Percentiles rank a stretch among this genome's conserved stretches.
These are phyloP conservation scores for Ustilago crameri DNA, from an alignment of 1,284 basidiomycete genomes.

Conservation along the genomic window DNA sequence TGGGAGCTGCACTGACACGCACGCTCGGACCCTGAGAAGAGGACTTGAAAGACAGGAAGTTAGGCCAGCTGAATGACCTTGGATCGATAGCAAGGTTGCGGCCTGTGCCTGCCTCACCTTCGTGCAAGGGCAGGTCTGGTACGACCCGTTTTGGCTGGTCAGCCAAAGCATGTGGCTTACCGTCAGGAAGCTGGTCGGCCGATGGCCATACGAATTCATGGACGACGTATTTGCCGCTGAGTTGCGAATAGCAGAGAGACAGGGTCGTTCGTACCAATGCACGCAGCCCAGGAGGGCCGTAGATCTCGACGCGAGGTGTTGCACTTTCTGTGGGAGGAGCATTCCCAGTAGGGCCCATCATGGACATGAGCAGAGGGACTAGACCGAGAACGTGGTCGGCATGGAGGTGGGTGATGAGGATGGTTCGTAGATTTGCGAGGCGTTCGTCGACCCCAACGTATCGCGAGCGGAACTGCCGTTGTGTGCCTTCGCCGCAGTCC, in stretches of 20 bases:
- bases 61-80: slow-evolving; percentile 53
- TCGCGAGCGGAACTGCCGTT: slow-evolving; percentile 56
- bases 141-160: slow-evolving; percentile 35
- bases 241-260: slow-evolving; percentile 60
- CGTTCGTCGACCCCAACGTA: slow-evolving; percentile 57
- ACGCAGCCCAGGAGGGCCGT: slow-evolving; percentile 61
- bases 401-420: slow-evolving; percentile 66
- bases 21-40: slow-evolving; percentile 36
- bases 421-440: slow-evolving; percentile 57
- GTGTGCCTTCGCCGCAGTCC: slow-evolving; percentile 66
- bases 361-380: slow-evolving; percentile 62
- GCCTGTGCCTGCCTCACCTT: slow-evolving; percentile 54
- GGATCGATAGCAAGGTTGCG: slow-evolving; percentile 55
- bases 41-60: slow-evolving; percentile 43
- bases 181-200: slow-evolving; percentile 7
- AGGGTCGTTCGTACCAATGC: slow-evolving; percentile 62
- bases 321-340: slow-evolving; percentile 12
- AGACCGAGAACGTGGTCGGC: slow-evolving; percentile 64
- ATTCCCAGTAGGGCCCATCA: slow-evolving; percentile 58
- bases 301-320: slow-evolving; percentile 55
- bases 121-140: slow-evolving; percentile 57
- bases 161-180: slow-evolving; percentile 14
- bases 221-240: slow-evolving; percentile 60
- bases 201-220: slow-evolving; percentile 64
- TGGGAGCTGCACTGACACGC: slow-evolving; percentile 61